Conservation (phyloP, 768 basidiomycete genomes). For the Trametes cubensis region DNA sequence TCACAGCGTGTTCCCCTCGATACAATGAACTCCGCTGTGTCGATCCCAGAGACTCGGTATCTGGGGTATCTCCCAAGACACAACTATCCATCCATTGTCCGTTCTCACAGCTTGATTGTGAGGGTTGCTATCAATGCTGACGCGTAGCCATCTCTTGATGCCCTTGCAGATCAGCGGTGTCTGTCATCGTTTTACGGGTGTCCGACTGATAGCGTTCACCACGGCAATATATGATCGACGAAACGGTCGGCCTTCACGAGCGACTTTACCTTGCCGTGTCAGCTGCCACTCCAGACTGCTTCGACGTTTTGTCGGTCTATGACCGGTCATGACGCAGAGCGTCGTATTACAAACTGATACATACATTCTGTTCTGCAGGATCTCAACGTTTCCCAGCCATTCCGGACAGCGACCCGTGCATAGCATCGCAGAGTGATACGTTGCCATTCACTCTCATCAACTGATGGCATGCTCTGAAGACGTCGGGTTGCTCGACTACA, state of each 20-base stretch:
- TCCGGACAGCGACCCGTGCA: background rate
- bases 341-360: background rate
- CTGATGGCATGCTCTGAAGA: conserved; percentile 19
- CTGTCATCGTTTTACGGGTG: background rate
- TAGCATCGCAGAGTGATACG: conserved; percentile 8
- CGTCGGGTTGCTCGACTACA: conserved; percentile 10
- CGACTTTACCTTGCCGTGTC: too few species aligned
- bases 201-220: background rate
- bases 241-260: background rate
- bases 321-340: too few species aligned
- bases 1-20: too few species aligned
- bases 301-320: too few species aligned
- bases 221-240: background rate
- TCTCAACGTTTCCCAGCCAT: background rate
- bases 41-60: too few species aligned
- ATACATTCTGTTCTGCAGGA: background rate
- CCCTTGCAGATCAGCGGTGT: conserved; percentile 15
- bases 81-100: background rate
- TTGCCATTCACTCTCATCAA: conserved; percentile 11
- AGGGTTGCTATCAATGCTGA: background rate
- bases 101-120: background rate
- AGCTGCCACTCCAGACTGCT: too few species aligned
- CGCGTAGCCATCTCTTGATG: conserved; percentile 2
- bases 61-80: too few species aligned
- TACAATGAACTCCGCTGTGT: too few species aligned